Conservation (phyloP, 495 filamentous ascomycete genomes). For the Hypoxylon lenormandii region DNA sequence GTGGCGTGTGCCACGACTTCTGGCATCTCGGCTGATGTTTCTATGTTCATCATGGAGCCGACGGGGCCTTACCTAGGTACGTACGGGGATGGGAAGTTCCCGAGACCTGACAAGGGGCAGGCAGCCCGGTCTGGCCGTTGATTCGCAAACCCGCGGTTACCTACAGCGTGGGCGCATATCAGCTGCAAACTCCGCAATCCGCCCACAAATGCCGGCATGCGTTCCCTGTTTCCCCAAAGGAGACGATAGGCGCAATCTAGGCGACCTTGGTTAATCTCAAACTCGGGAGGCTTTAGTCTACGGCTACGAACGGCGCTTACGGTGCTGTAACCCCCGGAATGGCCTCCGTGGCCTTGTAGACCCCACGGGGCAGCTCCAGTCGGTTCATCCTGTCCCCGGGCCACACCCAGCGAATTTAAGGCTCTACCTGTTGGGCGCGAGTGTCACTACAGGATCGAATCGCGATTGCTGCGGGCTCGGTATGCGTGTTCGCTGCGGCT, state of each 20-base stretch:
- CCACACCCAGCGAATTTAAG: not conserved
- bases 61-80: constrained; percentile 40
- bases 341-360: constrained; percentile 1
- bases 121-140: constrained; percentile 26
- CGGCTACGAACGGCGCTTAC: constrained; percentile 5
- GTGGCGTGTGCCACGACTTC: constrained; percentile 25
- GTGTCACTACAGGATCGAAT: constrained; percentile 30
- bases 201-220: constrained; percentile 35
- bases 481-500: constrained; percentile 15
- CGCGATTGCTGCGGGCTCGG: constrained; percentile 24
- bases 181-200: constrained; percentile 43
- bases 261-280: constrained; percentile 13
- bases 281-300: constrained; percentile 1
- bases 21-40: constrained; percentile 41
- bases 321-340: not conserved
- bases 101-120: constrained; percentile 34
- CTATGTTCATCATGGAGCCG: constrained; percentile 42
- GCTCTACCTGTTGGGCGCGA: not conserved
- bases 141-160: constrained; percentile 40
- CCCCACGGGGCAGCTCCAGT: not conserved
- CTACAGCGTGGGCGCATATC: constrained; percentile 39
- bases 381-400: constrained; percentile 3
- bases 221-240: constrained; percentile 16
- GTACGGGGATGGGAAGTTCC: constrained; percentile 40
- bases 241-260: constrained; percentile 9